A percentile compares a stretch with the other conserved stretches of the same genome.
phyloP scores from a whole-genome alignment of 73 alveolate species.

The Uronychia binucleata region DNA sequence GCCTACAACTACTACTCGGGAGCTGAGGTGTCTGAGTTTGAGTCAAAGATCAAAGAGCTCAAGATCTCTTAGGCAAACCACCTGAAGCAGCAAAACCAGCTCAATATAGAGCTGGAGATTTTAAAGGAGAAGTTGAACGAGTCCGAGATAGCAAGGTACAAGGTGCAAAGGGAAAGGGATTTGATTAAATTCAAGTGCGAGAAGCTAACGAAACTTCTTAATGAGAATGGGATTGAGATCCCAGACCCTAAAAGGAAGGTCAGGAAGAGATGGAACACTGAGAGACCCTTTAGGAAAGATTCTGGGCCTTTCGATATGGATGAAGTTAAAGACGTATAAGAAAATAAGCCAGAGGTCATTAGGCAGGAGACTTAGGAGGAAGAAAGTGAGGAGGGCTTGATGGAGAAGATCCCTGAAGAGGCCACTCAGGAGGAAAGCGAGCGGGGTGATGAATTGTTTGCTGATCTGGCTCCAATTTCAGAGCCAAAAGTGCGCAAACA shows the following conservation, averaged over 20 bases:
- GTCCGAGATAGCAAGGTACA: constrained; percentile 8
- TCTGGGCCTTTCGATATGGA: too few species aligned
- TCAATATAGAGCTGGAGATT: constrained; percentile 19
- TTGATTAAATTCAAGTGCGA: constrained; percentile 38
- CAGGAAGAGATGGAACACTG: not conserved
- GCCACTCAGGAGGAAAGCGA: not conserved
- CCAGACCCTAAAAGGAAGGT: not conserved
- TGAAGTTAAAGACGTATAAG: too few species aligned
- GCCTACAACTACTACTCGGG: constrained; percentile 4
- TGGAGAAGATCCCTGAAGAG: not conserved
- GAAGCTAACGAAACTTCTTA: constrained; percentile 11
- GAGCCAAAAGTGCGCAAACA: not conserved
- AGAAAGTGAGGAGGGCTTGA: not conserved
- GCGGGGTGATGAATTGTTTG: not conserved
- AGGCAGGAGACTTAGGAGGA: too few species aligned
- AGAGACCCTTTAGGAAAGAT: not conserved
- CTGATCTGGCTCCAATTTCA: not conserved
- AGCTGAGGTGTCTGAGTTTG: constrained; percentile 37
- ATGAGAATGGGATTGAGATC: constrained; percentile 14
- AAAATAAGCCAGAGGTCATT: too few species aligned
- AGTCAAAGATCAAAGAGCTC: constrained; percentile 32
- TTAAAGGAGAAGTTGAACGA: not conserved
- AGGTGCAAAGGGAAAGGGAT: constrained; percentile 46
- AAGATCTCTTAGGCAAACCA: constrained; percentile 9
- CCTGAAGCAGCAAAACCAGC: not conserved